phyloP scores from a whole-genome alignment of 345 rosid species.

The Arabidopsis suecica region DNA sequence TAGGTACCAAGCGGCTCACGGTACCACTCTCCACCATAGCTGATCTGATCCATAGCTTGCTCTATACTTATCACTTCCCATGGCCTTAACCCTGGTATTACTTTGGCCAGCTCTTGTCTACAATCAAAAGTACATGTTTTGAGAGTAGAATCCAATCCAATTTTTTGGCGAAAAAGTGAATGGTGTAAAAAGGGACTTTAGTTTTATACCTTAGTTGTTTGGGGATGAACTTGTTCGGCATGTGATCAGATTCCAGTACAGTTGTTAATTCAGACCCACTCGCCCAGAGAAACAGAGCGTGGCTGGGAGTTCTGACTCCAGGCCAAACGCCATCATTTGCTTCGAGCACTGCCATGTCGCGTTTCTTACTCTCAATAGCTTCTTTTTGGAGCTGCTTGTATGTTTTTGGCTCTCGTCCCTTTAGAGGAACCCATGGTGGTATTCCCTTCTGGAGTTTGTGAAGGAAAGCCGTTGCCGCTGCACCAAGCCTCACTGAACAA shows the following conservation, averaged over 20 bases:
- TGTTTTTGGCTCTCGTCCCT: slow-evolving; percentile 77
- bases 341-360: slow-evolving; percentile 83
- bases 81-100: slow-evolving; percentile 91
- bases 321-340: slow-evolving; percentile 96
- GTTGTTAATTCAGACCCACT: slow-evolving; percentile 85
- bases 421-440: slow-evolving; percentile 85
- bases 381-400: slow-evolving; percentile 83
- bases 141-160: slow-evolving; percentile 14
- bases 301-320: slow-evolving; percentile 83
- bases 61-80: slow-evolving; percentile 94
- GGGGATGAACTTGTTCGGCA: slow-evolving; percentile 95
- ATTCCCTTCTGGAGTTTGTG: slow-evolving; percentile 92
- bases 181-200: neutral
- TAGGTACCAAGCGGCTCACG: slow-evolving; percentile 83
- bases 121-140: slow-evolving; percentile 26
- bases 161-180: slow-evolving; percentile 2
- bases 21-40: slow-evolving; percentile 86
- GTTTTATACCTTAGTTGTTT: slow-evolving; percentile 70
- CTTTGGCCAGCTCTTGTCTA: slow-evolving; percentile 65
- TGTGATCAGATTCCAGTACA: slow-evolving; percentile 76
- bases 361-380: slow-evolving; percentile 79
- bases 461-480: slow-evolving; percentile 80
- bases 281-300: slow-evolving; percentile 95
- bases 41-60: slow-evolving; percentile 94
- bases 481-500: slow-evolving; percentile 82